A percentile compares a stretch with the other conserved stretches of the same genome.
Evolutionary conservation across 164 flowering plant species (phyloP).

Genomic region (Aristolochia californica): DNA sequence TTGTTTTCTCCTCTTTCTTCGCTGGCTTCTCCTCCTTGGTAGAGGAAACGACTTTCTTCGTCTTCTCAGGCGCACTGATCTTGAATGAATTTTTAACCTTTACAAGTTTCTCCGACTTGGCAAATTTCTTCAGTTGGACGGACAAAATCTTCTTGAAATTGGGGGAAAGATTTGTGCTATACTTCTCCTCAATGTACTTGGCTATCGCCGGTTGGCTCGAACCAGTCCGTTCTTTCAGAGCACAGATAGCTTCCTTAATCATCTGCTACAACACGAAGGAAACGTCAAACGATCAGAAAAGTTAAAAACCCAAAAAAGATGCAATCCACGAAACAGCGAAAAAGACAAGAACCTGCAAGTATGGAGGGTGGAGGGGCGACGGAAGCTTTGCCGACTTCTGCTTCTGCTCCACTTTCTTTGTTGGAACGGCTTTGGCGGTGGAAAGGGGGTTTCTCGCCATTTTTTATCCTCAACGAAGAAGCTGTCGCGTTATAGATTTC

Average conservation of each 20-base stretch:
- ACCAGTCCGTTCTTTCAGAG: conserved; percentile 40
- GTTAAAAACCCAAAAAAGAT: too few relatives aligned
- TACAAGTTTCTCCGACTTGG: conserved; percentile 23
- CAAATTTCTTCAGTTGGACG: conserved; percentile 34
- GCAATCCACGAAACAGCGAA: too few relatives aligned
- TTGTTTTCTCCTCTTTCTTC: background rate
- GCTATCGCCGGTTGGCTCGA: conserved; percentile 43
- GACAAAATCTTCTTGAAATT: conserved; percentile 35
- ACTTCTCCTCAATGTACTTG: conserved; percentile 37
- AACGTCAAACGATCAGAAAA: background rate
- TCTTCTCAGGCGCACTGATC: conserved; percentile 6
- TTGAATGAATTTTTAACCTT: conserved; percentile 35
- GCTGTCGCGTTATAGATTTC: too few relatives aligned
- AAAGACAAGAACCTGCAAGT: conserved; percentile 2
- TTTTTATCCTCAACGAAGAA: too few relatives aligned
- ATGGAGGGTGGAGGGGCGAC: background rate
- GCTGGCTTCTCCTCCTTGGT: background rate
- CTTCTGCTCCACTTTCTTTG: background rate
- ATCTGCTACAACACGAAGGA: conserved; percentile 19
- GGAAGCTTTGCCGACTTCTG: background rate
- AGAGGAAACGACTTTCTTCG: background rate
- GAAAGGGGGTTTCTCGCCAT: background rate
- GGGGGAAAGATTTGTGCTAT: conserved; percentile 19
- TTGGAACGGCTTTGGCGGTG: background rate
- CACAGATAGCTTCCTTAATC: conserved; percentile 36